Evolutionary conservation across 2,329 filamentous ascomycete species (phyloP).

Genomic region (Aspergillus viridinutans): DNA sequence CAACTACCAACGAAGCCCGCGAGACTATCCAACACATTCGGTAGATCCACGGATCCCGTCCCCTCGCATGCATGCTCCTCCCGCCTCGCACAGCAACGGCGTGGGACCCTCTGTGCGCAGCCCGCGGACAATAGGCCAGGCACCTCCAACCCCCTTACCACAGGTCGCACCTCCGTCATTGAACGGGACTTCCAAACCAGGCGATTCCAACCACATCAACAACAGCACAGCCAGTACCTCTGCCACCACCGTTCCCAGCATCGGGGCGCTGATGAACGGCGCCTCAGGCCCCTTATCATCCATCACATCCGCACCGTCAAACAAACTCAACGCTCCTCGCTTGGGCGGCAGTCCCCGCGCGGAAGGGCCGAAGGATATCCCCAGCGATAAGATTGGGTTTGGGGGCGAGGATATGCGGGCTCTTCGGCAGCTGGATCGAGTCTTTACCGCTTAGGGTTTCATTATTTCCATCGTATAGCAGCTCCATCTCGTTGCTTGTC

Average conservation of each 20-base stretch:
- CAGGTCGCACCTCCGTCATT: constrained; percentile 15
- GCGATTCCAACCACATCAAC: constrained; percentile 20
- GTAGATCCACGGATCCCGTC: constrained; percentile 33
- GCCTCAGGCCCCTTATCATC: constrained; percentile 24
- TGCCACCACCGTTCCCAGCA: constrained; percentile 51
- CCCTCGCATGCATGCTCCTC: constrained; percentile 26
- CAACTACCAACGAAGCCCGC: constrained; percentile 25
- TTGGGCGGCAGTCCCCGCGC: constrained; percentile 6
- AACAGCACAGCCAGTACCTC: not conserved
- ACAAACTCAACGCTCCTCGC: constrained; percentile 6
- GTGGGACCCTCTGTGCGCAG: constrained; percentile 16
- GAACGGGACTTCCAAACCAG: constrained; percentile 16
- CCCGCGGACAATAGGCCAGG: constrained; percentile 26
- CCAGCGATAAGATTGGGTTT: constrained; percentile 54
- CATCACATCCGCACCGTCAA: constrained; percentile 17
- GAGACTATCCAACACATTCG: constrained; percentile 23
- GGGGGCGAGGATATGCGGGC: constrained; percentile 61
- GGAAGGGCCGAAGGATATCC: constrained; percentile 51
- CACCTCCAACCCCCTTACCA: constrained; percentile 15
- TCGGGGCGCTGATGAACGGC: constrained; percentile 45
- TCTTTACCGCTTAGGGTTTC: constrained; percentile 39
- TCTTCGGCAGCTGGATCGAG: constrained; percentile 60
- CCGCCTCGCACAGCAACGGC: constrained; percentile 20
- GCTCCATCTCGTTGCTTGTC: not conserved
- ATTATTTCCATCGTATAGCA: not conserved